Percentiles rank a stretch among this genome's conserved stretches.
Evolutionary conservation across 2,329 filamentous ascomycete genomes (phyloP).

Genomic region (Aspergillus sp.): DNA sequence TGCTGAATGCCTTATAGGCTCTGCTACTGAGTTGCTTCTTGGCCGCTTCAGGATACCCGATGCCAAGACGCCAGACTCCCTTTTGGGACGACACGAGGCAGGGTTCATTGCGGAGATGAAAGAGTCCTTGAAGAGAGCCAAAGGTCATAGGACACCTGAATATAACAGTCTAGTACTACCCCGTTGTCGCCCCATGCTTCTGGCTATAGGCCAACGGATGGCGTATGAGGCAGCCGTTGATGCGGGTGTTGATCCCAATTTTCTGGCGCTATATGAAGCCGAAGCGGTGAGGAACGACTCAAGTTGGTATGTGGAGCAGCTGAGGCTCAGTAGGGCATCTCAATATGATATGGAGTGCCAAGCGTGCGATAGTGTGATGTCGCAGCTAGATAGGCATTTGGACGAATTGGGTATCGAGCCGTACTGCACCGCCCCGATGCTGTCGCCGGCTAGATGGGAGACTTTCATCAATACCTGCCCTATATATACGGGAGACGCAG

Average conservation of each 20-base stretch:
- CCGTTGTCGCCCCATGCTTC: constrained; percentile 18
- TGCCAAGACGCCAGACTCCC: constrained; percentile 10
- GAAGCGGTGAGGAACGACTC: constrained; percentile 15
- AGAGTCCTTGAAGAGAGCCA: constrained; percentile 5
- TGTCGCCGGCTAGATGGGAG: neutral
- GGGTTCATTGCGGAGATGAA: constrained; percentile 14
- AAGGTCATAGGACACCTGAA: constrained; percentile 15
- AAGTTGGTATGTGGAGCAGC: constrained; percentile 20
- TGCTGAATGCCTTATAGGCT: constrained; percentile 14
- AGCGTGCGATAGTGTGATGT: constrained; percentile 2
- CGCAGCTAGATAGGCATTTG: constrained; percentile 2
- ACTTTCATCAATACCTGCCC: neutral
- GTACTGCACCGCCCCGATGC: constrained; percentile 11
- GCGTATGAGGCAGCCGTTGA: constrained; percentile 23
- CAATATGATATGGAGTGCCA: constrained; percentile 6
- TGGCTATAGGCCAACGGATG: constrained; percentile 27
- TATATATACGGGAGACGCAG: neutral
- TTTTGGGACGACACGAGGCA: constrained; percentile 22
- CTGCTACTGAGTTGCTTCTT: constrained; percentile 26
- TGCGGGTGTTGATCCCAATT: constrained; percentile 11
- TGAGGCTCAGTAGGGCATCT: constrained; percentile 2
- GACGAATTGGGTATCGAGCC: constrained; percentile 7
- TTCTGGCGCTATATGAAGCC: constrained; percentile 20
- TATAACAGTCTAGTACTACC: constrained; percentile 24
- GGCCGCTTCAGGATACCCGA: constrained; percentile 24